A percentile compares a stretch with the other conserved stretches of the same genome.
phyloP scores from a whole-genome alignment of 2,329 filamentous ascomycete genomes.

The Colletotrichum sp. region DNA sequence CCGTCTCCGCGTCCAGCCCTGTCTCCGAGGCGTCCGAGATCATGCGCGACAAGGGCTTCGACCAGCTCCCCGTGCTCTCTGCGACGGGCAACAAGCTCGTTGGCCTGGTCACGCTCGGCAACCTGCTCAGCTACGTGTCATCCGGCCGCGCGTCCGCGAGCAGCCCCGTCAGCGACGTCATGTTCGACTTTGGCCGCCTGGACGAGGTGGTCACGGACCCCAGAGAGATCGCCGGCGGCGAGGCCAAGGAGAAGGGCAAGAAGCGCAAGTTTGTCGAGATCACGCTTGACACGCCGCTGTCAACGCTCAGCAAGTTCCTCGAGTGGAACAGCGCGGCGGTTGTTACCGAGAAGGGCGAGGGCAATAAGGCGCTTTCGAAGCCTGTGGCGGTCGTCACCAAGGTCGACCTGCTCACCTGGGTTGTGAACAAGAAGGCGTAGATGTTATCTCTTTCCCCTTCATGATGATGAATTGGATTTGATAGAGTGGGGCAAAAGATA shows the following conservation, averaged over 20 bases:
- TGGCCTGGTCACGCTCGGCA: conserved; percentile 92
- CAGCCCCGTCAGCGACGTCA: conserved; percentile 82
- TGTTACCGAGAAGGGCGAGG: conserved; percentile 77
- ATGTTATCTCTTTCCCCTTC: not conserved
- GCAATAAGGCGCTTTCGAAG: conserved; percentile 66
- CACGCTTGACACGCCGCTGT: conserved; percentile 85
- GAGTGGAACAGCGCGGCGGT: conserved; percentile 98
- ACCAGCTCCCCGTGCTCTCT: conserved; percentile 90
- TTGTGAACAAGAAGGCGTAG: conserved; percentile 68
- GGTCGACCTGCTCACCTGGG: conserved; percentile 91
- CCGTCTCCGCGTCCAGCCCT: conserved; percentile 71
- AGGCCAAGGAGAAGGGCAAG: conserved; percentile 40
- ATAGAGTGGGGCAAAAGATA: conserved; percentile 2
- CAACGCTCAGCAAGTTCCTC: conserved; percentile 87
- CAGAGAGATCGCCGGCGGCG: conserved; percentile 59
- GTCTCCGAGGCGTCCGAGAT: conserved; percentile 93
- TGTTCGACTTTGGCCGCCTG: conserved; percentile 94
- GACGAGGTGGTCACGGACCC: conserved; percentile 92
- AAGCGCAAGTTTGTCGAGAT: conserved; percentile 88
- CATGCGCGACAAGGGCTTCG: conserved; percentile 98
- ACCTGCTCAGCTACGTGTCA: conserved; percentile 89
- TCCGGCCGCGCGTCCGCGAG: conserved; percentile 77
- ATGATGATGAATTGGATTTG: conserved; percentile 23
- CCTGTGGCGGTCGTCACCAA: conserved; percentile 94
- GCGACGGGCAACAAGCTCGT: conserved; percentile 75